Base-by-base conservation (phyloP, 129 eudicot genomes). In the Saposhnikovia divaricata region DNA sequence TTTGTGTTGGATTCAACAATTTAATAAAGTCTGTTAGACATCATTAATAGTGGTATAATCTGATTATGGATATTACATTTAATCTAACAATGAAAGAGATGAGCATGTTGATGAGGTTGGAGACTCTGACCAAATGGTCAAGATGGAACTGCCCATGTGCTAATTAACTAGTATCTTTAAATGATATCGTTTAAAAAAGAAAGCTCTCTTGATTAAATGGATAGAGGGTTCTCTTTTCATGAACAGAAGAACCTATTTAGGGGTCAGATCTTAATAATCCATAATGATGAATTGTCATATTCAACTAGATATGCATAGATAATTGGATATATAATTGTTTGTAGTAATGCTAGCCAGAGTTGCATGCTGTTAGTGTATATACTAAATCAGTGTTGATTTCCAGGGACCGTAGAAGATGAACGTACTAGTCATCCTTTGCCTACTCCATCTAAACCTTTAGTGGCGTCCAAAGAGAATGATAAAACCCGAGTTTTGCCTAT, bases 381-480 rank as follows among this genome's bases (percentile, higher is more conserved):
- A 44, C 21, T 45, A 21, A 75, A 46, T n/a, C 37, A n/a, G 11
- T 27, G 25, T 28, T 66, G 10, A 3, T 16, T 68, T 79, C 47
- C 75, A 45, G 74, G 61, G 44, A 6, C 75, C 3, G 11, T 25
- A 28, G 44, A 44, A 45, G 3, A 25, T 12, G 23, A 42, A 7
- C 40, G 39, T 80, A 59, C 38, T 28, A 81, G 86, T 31, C 84
- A 87, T 73, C 89, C 88, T 43, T 57, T 87, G 78, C 96, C 96
- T 59, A 81, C 84, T 71, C 88, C 93, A 68, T 82, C 74, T 14
- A 80, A 50, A 57, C 70, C 84, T 11, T 25, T 55, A 39, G 21
- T 37, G 14, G 10, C 82, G 39, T 18, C 31, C 8, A 12, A 27
- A 34, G 81, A 66, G 25, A 78, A 81, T 5, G 85, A 46, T 76